Base-by-base conservation (phyloP, 306 rosid genomes). In the Cicer judaicum region DNA sequence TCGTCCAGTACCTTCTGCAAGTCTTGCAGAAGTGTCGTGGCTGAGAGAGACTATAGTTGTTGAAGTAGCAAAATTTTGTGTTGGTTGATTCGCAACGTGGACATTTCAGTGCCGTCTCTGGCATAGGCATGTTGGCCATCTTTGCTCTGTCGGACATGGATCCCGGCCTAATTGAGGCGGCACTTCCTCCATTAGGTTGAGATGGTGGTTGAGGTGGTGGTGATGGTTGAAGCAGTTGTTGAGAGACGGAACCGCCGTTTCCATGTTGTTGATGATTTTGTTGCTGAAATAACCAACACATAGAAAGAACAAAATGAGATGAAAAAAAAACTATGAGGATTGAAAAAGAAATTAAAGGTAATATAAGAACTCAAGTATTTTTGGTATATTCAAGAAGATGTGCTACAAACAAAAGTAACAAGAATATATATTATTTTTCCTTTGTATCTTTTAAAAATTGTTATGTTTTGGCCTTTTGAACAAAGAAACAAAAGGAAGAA, bases 11-110 rank as follows among this genome's bases (percentile, higher is more conserved):
- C 80, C 98, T 84, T 62, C 98, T 78, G 48, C 98, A 92, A 62
- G 98, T 89, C 83, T 92, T 92, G 86, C 98, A 92, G 66, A 92
- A 92, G 83, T 92, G 98, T 63, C 98, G 86, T 1, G 98, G 98
- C 80, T 92, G 98, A 11, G 98, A 52, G 72, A 90, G 94, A 81
- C 91, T 92, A 78, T 92, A 92, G 82, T 92, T 92, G 87, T 92
- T 92, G 85, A 85, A 92, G 72, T 92, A 92, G 81, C 98, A 92
- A 68, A 92, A 92, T 60, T 92, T 92, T 0, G 98, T 92, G 88
- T 92, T 92, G 13, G 91, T 71, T 4, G 96, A 90, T 2, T 92
- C 98, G 18, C 98, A 92, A 7, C 98, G 78, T 0, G 98, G 98
- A 77, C 98, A 93, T 78, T 89, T 89, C 16, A 82, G 74, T 3